Base-by-base conservation (phyloP, 768 basidiomycete species). In the Pleurotus salmoneostramineus region DNA sequence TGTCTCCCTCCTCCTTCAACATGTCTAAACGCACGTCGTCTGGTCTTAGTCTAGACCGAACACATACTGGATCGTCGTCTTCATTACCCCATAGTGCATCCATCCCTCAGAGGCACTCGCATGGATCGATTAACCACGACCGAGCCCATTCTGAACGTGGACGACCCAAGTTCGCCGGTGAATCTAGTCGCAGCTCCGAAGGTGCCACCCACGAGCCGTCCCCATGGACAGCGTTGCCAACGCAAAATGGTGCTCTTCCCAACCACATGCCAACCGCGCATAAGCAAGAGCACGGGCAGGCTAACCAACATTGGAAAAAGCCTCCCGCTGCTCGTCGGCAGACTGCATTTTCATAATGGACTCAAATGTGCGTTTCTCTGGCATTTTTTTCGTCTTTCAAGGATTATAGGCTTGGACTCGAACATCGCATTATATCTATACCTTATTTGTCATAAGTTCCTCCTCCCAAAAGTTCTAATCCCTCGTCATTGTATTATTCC, bases 391-490 rank as follows among this genome's bases (percentile, higher is more conserved):
- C 15, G 31, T 43, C 40, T 43, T 31, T 40, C 52, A 55, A 37
- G 52, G 52, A 55, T 55, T 45, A 45, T 45, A 3, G 5, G 44
- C 15, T 54, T 43, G 52, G 52, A 55, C 52, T 55, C 14, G 40
- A 27, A 15, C 50, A 35, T 43, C 52, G 43, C 40, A 55, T 32
- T 55, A 42, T 55, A 55, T 55, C 52, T 55, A 55, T 55, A 55
- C 37, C 52, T 37, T 55, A 55, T 40, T 43, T 40, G 40, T 43
- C 52, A 11, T 17, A 11, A 32, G 32, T 34, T 35, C 3, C 52
- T 21, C 43, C 37, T 17, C 8, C 37, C 50, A 52, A 55, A 55
- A 55, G 31, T 45, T 45, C 52, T 49, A 49, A 49, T 55, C 43
- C 52, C 15, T 55, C 17, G 40, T 42, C 27, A 55, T 42, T 55